Evolutionary conservation across 306 rosid genomes (phyloP).

Genomic region (Dryas alaskensis): DNA sequence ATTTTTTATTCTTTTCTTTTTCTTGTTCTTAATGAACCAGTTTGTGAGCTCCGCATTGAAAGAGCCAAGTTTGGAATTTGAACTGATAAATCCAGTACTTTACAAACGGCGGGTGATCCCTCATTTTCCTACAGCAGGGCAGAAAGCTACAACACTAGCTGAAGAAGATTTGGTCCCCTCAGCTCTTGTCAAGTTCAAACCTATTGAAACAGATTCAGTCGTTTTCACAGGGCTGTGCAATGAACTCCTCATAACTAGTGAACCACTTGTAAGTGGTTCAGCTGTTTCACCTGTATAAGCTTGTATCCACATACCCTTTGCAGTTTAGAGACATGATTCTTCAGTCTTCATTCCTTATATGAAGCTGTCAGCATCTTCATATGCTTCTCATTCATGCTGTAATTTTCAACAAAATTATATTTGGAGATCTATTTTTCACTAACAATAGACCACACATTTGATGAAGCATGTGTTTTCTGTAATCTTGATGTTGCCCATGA

Average conservation of each 20-base stretch:
- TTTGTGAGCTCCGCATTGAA: slow-evolving; percentile 70
- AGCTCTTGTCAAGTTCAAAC: slow-evolving; percentile 84
- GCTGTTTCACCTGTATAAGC: slow-evolving; percentile 36
- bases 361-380: neutral
- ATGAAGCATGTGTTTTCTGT: slow-evolving; percentile 2
- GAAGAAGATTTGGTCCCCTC: slow-evolving; percentile 91
- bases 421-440: slow-evolving; percentile 12
- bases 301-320: neutral
- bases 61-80: slow-evolving; percentile 72
- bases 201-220: slow-evolving; percentile 81
- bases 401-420: slow-evolving; percentile 4
- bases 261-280: slow-evolving; percentile 60
- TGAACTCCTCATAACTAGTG: slow-evolving; percentile 81
- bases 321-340: neutral
- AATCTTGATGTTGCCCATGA: neutral
- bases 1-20: slow-evolving; percentile 13
- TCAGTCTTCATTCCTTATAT: neutral
- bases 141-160: slow-evolving; percentile 53
- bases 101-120: slow-evolving; percentile 68
- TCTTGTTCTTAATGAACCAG: slow-evolving; percentile 36
- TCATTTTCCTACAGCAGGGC: slow-evolving; percentile 50
- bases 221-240: slow-evolving; percentile 79
- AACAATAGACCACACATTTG: neutral
- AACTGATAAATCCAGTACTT: slow-evolving; percentile 71
- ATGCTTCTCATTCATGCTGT: slow-evolving; percentile 19